Base-by-base conservation (phyloP, 768 basidiomycete species). In the Leccinum variicolor region DNA sequence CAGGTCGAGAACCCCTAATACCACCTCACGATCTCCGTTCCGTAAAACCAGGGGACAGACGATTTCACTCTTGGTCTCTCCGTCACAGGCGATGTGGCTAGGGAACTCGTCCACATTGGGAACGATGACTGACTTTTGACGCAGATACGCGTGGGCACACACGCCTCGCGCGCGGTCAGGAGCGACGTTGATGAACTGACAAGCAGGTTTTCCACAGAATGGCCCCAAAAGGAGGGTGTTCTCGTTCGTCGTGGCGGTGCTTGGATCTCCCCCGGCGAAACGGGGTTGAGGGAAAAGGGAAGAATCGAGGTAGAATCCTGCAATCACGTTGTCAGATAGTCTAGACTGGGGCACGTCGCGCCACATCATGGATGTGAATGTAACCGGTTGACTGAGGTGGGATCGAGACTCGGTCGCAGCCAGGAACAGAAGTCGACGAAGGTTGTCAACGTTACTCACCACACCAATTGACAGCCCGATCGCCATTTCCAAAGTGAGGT, bases 21-120 rank as follows among this genome's bases (percentile, higher is more conserved):
- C 71, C 29, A 67, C 64, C 26, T 68, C 66, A n/a, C 64, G 72
- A 39, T 71, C 72, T 52, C 71, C 67, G 23, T 56, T 53, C 33
- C 59, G 61, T 39, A 79, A 62, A 47, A 86, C 68, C 17, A 98
- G 77, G 7, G 95, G 95, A 51, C 89, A 76, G 23, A 97, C 94
- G 51, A 98, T 84, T 71, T 98, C 96, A 64, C 90, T 92, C 66
- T 87, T 87, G 2, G 95, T 96, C 53, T 87, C 85, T 21, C 86
- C 90, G 63, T 98, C 94, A 67, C 96, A 98, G 3, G 93, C 92
- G 60, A 97, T 96, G 69, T 98, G 96, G 0, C 95, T 94, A 1
- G 92, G 92, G 67, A 94, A 94, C 10, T 70, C 72, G 25, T 90
- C 81, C 19, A 98, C 93, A 58, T 95, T 82, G 19, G 77, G 74